Base-by-base conservation (phyloP, 768 basidiomycete species). In the Boletus tomentosulus region DNA sequence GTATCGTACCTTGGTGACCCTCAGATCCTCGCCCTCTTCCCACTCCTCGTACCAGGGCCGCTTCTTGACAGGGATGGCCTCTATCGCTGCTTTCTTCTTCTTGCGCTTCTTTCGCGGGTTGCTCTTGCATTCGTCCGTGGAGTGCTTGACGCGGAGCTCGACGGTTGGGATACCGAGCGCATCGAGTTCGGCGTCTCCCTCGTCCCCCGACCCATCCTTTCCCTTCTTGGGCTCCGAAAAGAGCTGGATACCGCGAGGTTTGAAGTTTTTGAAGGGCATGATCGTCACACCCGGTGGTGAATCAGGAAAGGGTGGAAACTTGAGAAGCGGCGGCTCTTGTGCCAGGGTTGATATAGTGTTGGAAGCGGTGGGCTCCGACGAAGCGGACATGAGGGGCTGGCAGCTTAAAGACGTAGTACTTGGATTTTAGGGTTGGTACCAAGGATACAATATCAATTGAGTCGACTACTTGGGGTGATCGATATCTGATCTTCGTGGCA, bases 21-120 rank as follows among this genome's bases (percentile, higher is more conserved):
- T 73, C 31, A 76, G 67, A 46, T 74, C 67, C 64, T 89, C 87
- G 3, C 71, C 73, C 39, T 85, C 80, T 47, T 78, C 79, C 89
- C 89, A 91, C n/a, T 80, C 72, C 55, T 87, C 81, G 72, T 78
- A 87, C 87, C 87, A 91, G 39, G 73, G 72, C 16, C 62, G 50
- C 48, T 65, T 68, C 31, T 66, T 68, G 44, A 55, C 54, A 2
- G 64, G 62, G 16, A 57, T 52, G 12, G 34, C 61, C 19, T 60
- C 60, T 5, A 42, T 41, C 9, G 44, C 50, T 4, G 60, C 57
- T 34, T 67, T 67, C 48, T 68, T 73, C 54, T 65, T 73, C 65
- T 78, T 82, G 62, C 74, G 75, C 63, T 73, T 81, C 66, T 80
- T 75, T 52, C 75, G 77, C 28, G 78, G 74, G 55, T 78, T 78